Conservation (phyloP, 2,329 filamentous ascomycete species). For the Colletotrichum paranaense region DNA sequence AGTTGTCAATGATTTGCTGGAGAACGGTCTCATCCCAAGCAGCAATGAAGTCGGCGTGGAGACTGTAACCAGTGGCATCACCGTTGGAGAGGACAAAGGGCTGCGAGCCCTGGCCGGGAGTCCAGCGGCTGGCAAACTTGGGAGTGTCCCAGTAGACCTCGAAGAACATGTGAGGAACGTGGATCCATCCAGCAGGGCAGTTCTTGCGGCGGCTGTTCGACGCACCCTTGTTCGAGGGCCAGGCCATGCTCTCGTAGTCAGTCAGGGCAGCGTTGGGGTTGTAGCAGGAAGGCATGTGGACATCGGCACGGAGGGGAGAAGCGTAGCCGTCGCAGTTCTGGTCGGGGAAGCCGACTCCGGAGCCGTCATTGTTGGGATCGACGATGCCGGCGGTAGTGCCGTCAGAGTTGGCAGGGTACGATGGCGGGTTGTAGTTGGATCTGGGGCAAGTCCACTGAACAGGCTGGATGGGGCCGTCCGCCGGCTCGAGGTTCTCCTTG, state of each 20-base stretch:
- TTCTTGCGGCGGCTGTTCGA: slow-evolving; percentile 60
- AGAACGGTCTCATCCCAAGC: slow-evolving; percentile 76
- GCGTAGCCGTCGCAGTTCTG: slow-evolving; percentile 73
- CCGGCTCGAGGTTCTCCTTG: slow-evolving; percentile 61
- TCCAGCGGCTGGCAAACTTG: slow-evolving; percentile 63
- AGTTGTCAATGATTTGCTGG: slow-evolving; percentile 75
- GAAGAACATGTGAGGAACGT: slow-evolving; percentile 68
- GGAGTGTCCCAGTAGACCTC: slow-evolving; percentile 72
- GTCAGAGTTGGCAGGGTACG: slow-evolving; percentile 66
- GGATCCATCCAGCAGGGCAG: slow-evolving; percentile 66
- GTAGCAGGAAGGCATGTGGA: slow-evolving; percentile 82
- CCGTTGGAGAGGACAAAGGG: slow-evolving; percentile 78
- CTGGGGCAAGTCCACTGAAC: slow-evolving; percentile 72
- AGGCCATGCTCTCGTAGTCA: slow-evolving; percentile 74
- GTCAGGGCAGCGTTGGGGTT: slow-evolving; percentile 70
- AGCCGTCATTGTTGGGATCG: slow-evolving; percentile 64
- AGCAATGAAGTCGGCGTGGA: slow-evolving; percentile 79
- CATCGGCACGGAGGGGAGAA: slow-evolving; percentile 72
- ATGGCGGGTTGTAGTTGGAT: slow-evolving; percentile 56
- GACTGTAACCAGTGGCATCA: slow-evolving; percentile 76
- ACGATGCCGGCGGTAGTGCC: slow-evolving; percentile 66
- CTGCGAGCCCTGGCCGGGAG: slow-evolving; percentile 63
- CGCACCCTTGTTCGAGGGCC: slow-evolving; percentile 58
- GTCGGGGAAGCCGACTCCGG: slow-evolving; percentile 76
- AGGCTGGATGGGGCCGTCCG: slow-evolving; percentile 62